Base-by-base conservation (phyloP, 2,329 filamentous ascomycete species). In the Fusarium beomiforme region DNA sequence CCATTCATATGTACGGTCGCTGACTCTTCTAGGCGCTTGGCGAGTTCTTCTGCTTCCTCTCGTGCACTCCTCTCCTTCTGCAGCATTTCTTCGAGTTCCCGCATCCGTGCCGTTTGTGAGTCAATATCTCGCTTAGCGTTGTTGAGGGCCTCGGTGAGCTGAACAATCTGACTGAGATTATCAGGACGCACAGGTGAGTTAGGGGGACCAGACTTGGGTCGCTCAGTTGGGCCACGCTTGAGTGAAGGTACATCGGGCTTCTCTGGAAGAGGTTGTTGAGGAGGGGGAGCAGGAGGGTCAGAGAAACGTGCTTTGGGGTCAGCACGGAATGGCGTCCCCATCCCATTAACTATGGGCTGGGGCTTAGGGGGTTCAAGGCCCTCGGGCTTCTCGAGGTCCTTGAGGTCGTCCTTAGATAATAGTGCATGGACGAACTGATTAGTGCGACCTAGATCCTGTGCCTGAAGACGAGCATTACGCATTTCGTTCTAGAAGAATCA, bases 251-350 rank as follows among this genome's bases (percentile, higher is more conserved):
- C 89, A 80, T 97, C 94, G 1, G 95, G 95, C 79, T 98, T 98
- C 78, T 98, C 95, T 2, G 95, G 95, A 9, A 98, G 85, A 17
- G 95, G 95, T 75, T 97, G 95, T 74, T 97, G 94, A 31, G 95
- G 95, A 29, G 95, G 95, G 11, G 95, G 95, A 24, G 95, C 95
- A 7, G 95, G 95, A 54, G 95, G 95, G 63, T 98, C 95, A 2
- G 93, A 96, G 79, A 98, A 98, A 56, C 94, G 89, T 8, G 93
- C 89, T 76, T 96, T 95, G 42, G 91, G 85, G 77, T 97, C 94
- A 23, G 90, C 83, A 72, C 93, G 91, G 75, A 89, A 88, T 1
- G 87, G 83, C 12, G 86, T 75, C 26, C 79, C 81, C 67, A 85
- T 86, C 26, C 87, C 87, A 64, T 89, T 89, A 2, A 83, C 76